Evolutionary conservation across 257 asterid genomes (phyloP).

Genomic region (Dorcoceras hygrometricum): DNA sequence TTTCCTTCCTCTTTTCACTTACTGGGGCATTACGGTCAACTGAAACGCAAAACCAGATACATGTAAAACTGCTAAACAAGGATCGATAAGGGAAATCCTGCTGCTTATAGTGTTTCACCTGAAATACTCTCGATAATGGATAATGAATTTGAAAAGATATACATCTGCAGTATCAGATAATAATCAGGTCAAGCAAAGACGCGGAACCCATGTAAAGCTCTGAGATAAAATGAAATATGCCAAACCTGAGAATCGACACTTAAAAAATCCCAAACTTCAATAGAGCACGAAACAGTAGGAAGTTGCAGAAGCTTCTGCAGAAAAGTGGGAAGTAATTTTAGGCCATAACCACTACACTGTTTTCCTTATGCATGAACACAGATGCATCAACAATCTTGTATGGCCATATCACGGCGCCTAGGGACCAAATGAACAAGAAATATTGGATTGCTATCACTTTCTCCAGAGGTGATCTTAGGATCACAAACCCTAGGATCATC

Average conservation of each 20-base stretch:
- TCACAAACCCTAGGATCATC: not conserved
- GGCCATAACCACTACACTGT: slow-evolving; percentile 8
- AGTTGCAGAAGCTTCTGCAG: slow-evolving; percentile 88
- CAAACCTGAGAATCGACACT: slow-evolving; percentile 97
- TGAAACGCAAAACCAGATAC: slow-evolving; percentile 35
- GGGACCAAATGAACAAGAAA: not conserved
- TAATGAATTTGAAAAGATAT: slow-evolving; percentile 74
- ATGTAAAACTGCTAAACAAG: slow-evolving; percentile 13
- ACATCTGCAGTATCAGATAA: slow-evolving; percentile 62
- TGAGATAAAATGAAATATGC: slow-evolving; percentile 23
- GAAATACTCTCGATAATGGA: slow-evolving; percentile 80
- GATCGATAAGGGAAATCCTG: slow-evolving; percentile 11
- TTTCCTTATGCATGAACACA: slow-evolving; percentile 8
- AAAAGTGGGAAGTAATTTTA: slow-evolving; percentile 24
- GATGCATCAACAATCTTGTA: slow-evolving; percentile 16
- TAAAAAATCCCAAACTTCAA: slow-evolving; percentile 98
- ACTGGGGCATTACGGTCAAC: slow-evolving; percentile 48
- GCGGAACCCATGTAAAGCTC: slow-evolving; percentile 21
- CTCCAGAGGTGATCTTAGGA: not conserved
- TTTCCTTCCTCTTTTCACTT: slow-evolving; percentile 46
- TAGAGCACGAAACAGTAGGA: slow-evolving; percentile 78
- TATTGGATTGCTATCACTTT: no score
- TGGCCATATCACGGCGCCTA: not conserved
- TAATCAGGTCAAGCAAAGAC: slow-evolving; percentile 21
- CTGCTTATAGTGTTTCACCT: slow-evolving; percentile 45